Percentiles rank a stretch among this genome's conserved stretches.
Evolutionary conservation across 106 monocot genomes (phyloP).

Genomic region (Posidonia australis): DNA sequence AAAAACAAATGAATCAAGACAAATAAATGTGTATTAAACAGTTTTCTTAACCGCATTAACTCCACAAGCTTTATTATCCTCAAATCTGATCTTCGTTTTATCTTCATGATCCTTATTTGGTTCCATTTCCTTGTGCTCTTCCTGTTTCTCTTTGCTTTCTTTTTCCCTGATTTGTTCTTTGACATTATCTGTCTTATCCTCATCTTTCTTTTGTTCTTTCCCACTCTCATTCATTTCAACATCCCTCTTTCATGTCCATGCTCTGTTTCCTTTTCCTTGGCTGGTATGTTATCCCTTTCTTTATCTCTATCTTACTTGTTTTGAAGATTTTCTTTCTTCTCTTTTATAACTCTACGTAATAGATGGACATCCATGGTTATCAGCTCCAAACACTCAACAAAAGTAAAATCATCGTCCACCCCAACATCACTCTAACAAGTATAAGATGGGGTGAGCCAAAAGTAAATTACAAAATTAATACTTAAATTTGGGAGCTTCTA

Average conservation of each 20-base stretch:
- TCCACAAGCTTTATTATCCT: slow-evolving; percentile 40
- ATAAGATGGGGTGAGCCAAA: slow-evolving; percentile 1
- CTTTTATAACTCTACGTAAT: slow-evolving; percentile 64
- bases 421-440: slow-evolving; percentile 42
- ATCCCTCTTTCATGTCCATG: slow-evolving; percentile 32
- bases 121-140: slow-evolving; percentile 39
- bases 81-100: slow-evolving; percentile 27
- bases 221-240: slow-evolving; percentile 51
- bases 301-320: slow-evolving; percentile 34
- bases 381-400: slow-evolving; percentile 86
- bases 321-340: slow-evolving; percentile 51
- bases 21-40: neutral
- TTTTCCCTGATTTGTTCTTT: slow-evolving; percentile 47
- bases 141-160: slow-evolving; percentile 47
- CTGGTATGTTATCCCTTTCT: slow-evolving; percentile 21
- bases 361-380: slow-evolving; percentile 80
- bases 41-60: slow-evolving; percentile 23
- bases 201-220: slow-evolving; percentile 32
- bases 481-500: neutral
- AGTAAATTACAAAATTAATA: neutral
- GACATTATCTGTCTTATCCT: slow-evolving; percentile 31
- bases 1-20: too few relatives aligned
- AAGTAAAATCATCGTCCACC: slow-evolving; percentile 65
- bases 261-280: slow-evolving; percentile 5
- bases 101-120: slow-evolving; percentile 34